Evolutionary conservation across 768 basidiomycete species (phyloP).

Genomic region (Mycena metata): DNA sequence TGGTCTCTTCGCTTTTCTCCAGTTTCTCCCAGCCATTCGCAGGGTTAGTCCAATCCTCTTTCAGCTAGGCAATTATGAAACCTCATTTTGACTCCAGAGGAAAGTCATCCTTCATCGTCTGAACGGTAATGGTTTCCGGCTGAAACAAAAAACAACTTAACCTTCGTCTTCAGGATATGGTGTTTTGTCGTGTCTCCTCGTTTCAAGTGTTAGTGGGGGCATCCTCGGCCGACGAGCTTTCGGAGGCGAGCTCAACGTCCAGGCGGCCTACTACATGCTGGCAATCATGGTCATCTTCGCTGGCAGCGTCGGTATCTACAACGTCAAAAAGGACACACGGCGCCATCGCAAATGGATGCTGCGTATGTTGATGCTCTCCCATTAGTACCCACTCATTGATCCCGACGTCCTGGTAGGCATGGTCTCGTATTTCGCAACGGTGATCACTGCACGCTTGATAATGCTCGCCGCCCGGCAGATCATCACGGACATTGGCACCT

Average conservation of each 20-base stretch:
- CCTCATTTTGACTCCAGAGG: slow-evolving; percentile 27
- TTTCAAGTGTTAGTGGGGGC: slow-evolving; percentile 40
- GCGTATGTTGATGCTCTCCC: slow-evolving; percentile 32
- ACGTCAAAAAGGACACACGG: slow-evolving; percentile 43
- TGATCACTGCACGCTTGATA: slow-evolving; percentile 39
- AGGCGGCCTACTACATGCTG: slow-evolving; percentile 42
- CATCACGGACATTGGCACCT: slow-evolving; percentile 42
- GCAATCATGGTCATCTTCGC: slow-evolving; percentile 40
- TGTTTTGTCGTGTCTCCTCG: slow-evolving; percentile 37
- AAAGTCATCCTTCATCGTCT: slow-evolving; percentile 41
- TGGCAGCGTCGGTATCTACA: slow-evolving; percentile 38
- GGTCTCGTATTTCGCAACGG: slow-evolving; percentile 39
- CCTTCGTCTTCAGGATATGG: slow-evolving; percentile 34
- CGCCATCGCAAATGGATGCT: slow-evolving; percentile 48
- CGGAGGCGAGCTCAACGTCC: slow-evolving; percentile 46
- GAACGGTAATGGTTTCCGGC: slow-evolving; percentile 33
- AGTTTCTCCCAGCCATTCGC: slow-evolving; percentile 45
- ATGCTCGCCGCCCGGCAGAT: slow-evolving; percentile 37
- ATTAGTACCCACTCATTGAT: slow-evolving; percentile 5
- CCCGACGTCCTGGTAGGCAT: slow-evolving; percentile 29
- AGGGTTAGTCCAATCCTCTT: slow-evolving; percentile 27
- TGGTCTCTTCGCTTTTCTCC: slow-evolving; percentile 40
- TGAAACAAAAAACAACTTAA: neutral
- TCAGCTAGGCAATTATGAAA: neutral
- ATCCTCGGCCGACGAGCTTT: slow-evolving; percentile 40